Percentiles rank a stretch among this genome's conserved stretches.
phyloP scores from a whole-genome alignment of 2,329 filamentous ascomycete genomes.

The Fusarium torreyae region DNA sequence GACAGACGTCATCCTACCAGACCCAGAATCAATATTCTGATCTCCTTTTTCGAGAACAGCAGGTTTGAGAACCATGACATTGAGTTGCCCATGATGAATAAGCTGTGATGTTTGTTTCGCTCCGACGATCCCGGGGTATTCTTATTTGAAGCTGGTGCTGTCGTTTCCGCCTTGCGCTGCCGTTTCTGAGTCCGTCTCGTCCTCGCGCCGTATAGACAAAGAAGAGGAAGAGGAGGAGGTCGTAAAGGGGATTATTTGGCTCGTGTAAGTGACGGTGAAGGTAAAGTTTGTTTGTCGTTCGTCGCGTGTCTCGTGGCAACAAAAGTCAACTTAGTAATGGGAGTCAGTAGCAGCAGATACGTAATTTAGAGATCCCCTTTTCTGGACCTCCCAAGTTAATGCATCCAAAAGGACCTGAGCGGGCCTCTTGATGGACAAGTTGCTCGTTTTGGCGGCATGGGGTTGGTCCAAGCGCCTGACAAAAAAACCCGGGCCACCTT shows the following conservation, averaged over 20 bases:
- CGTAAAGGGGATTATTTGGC: conserved; percentile 2
- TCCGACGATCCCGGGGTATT: conserved; percentile 28
- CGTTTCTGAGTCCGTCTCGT: conserved; percentile 20
- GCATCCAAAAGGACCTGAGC: conserved; percentile 45
- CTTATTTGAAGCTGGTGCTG: conserved; percentile 13
- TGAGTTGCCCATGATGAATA: conserved; percentile 72
- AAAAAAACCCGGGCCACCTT: conserved; percentile 46
- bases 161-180: conserved; percentile 12
- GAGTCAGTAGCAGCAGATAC: conserved; percentile 33
- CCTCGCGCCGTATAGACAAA: conserved; percentile 12
- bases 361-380: conserved; percentile 51
- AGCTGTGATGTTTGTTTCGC: conserved; percentile 25
- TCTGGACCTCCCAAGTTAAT: conserved; percentile 47
- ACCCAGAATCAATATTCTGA: conserved; percentile 93
- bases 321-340: conserved; percentile 39
- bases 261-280: conserved; percentile 13
- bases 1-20: conserved; percentile 72
- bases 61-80: conserved; percentile 80
- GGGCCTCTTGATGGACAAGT: conserved; percentile 48
- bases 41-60: conserved; percentile 96
- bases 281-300: conserved; percentile 24
- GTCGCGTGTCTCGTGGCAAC: conserved; percentile 46
- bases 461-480: conserved; percentile 51
- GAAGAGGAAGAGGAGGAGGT: conserved; percentile 7
- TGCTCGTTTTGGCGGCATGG: conserved; percentile 47